These are phyloP conservation scores for Ogataea minuta DNA, from an alignment of 805 yeast species.

Conservation along the genomic window DNA sequence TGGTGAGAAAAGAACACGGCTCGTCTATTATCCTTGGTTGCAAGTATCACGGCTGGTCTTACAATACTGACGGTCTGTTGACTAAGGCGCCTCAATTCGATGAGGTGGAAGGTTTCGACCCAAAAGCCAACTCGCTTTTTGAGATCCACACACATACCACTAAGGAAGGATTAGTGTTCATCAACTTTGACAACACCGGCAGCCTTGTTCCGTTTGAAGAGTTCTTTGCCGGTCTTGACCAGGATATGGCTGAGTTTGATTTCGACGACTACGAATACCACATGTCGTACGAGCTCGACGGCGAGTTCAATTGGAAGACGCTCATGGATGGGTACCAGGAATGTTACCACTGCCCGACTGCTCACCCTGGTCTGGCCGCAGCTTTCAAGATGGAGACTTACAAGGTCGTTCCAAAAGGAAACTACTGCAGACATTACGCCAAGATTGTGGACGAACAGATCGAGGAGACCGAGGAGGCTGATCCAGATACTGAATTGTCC, in stretches of 20 bases:
- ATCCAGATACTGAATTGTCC: constrained; percentile 37
- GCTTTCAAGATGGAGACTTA: constrained; percentile 66
- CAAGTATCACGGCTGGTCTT: constrained; percentile 65
- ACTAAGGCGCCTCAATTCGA: constrained; percentile 65
- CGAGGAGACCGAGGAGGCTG: constrained; percentile 30
- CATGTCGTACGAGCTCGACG: constrained; percentile 63
- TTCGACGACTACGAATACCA: constrained; percentile 61
- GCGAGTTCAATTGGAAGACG: constrained; percentile 65
- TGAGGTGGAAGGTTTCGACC: constrained; percentile 54
- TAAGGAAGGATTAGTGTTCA: constrained; percentile 54
- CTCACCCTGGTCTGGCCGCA: constrained; percentile 57
- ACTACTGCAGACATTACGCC: constrained; percentile 63
- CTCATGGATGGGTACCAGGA: constrained; percentile 68
- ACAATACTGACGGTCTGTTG: constrained; percentile 56
- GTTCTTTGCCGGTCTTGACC: constrained; percentile 50
- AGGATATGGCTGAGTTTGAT: constrained; percentile 56
- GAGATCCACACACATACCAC: constrained; percentile 54
- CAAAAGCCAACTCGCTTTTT: constrained; percentile 53
- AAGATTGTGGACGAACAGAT: constrained; percentile 43
- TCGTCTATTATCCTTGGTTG: constrained; percentile 58
- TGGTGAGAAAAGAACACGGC: constrained; percentile 56
- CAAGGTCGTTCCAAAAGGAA: constrained; percentile 56
- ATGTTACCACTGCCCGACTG: constrained; percentile 68
- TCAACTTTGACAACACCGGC: constrained; percentile 50
- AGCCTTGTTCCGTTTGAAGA: constrained; percentile 47